Base-by-base conservation (phyloP, 2,329 filamentous ascomycete genomes). In the Botrytis fabae region DNA sequence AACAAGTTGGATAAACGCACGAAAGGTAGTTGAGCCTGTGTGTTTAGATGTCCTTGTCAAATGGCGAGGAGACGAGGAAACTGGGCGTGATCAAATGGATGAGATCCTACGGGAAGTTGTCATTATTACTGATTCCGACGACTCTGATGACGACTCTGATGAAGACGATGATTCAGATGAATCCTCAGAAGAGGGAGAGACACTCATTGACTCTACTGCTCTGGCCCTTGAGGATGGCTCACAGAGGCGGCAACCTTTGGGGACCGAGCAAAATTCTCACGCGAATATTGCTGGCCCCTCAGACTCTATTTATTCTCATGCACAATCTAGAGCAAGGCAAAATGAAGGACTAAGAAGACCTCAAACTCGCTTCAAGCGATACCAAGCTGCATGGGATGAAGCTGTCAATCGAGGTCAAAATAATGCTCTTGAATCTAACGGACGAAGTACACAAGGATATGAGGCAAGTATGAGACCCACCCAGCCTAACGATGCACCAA, bases 31-130 rank as follows among this genome's bases (percentile, higher is more conserved):
- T 62, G 88, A 91, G 77, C 81, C 85, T 46, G 82, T 89, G 22
- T 91, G 90, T 75, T 83, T 91, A 63, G 89, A 91, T 76, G 84
- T 89, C 70, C 86, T 92, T 80, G 87, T 91, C 84, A 91, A 91
- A 86, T 92, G 90, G 90, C 89, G 90, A 83, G 90, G 90, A 72
- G 90, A 92, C 77, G 90, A 92, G 80, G 90, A 92, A 80, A 91
- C 87, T 28, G 90, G 90, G 40, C 87, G 89, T 66, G 89, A 92
- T 77, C 88, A 91, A 79, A 84, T 91, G 25, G 89, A 91, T 73
- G 89, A 91, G 79, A 90, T 91, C 73, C 83, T 91, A 48, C 85
- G 88, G 69, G 90, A 92, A 80, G 88, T 91, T 18, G 88, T 91
- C 70, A 86, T 91, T 77, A 90, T 92, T 62, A 79, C 79, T n/a